phyloP scores from a whole-genome alignment of 2,329 filamentous ascomycete genomes.

The Bipolaris oryzae region DNA sequence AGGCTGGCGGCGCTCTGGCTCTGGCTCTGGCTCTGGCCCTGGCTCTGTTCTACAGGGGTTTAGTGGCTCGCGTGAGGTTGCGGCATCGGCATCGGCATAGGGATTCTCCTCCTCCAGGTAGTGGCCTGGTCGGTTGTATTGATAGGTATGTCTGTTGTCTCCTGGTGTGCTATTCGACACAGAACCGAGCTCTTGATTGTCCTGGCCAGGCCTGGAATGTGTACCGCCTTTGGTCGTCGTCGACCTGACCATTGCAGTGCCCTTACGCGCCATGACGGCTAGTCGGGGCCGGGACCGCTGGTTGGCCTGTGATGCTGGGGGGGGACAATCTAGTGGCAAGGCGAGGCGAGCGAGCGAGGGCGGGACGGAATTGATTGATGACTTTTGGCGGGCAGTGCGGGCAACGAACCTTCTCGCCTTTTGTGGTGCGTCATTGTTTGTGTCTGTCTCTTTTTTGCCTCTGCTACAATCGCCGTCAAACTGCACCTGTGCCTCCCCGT shows the following conservation, averaged over 20 bases:
- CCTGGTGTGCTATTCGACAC: background rate
- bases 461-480: constrained; percentile 9
- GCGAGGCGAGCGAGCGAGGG: constrained; percentile 31
- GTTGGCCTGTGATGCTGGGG: constrained; percentile 22
- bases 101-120: too few relatives aligned
- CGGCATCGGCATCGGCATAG: constrained; percentile 8
- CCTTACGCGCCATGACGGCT: constrained; percentile 30
- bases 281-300: constrained; percentile 22
- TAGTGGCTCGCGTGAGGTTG: constrained; percentile 21
- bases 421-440: constrained; percentile 17
- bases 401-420: constrained; percentile 16
- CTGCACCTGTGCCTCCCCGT: constrained; percentile 18
- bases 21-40: constrained; percentile 10
- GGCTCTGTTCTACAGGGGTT: constrained; percentile 23
- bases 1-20: constrained; percentile 19
- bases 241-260: constrained; percentile 30
- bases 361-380: constrained; percentile 33
- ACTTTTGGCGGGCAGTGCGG: constrained; percentile 24
- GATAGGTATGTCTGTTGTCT: too few relatives aligned
- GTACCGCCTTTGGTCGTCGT: constrained; percentile 25
- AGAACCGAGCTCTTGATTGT: constrained; percentile 12
- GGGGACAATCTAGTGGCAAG: constrained; percentile 28
- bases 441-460: constrained; percentile 2
- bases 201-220: constrained; percentile 19
- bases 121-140: too few relatives aligned